phyloP scores from a whole-genome alignment of 2,329 filamentous ascomycete species.

The Davidsoniella neocaledoniae region DNA sequence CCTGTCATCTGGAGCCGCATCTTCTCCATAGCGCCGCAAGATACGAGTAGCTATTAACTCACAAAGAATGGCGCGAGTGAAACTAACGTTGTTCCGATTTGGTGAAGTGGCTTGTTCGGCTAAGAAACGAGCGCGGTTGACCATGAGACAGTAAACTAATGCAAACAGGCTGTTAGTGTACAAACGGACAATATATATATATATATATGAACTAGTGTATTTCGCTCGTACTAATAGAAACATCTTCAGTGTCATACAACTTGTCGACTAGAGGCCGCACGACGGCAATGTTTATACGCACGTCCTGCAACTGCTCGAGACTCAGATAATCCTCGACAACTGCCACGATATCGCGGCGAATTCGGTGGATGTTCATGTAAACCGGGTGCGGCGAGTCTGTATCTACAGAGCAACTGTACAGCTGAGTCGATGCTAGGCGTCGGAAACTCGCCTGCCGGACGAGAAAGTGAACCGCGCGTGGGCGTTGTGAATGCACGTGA shows the following conservation, averaged over 20 bases:
- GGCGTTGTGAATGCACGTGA: neutral
- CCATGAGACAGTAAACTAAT: slow-evolving; percentile 60
- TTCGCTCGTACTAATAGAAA: slow-evolving; percentile 37
- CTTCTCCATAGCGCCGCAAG: slow-evolving; percentile 61
- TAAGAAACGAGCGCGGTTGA: slow-evolving; percentile 66
- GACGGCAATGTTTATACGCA: slow-evolving; percentile 65
- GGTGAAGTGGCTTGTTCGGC: slow-evolving; percentile 59
- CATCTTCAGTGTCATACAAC: slow-evolving; percentile 61
- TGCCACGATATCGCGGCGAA: slow-evolving; percentile 44
- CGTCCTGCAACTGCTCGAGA: slow-evolving; percentile 49
- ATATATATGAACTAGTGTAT: neutral
- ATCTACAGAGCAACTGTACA: slow-evolving; percentile 39
- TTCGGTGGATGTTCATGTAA: slow-evolving; percentile 62
- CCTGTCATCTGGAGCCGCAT: slow-evolving; percentile 52
- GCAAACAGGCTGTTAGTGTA: slow-evolving; percentile 17
- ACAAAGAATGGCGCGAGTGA: slow-evolving; percentile 60
- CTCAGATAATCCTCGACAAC: slow-evolving; percentile 26
- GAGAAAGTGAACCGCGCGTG: slow-evolving; percentile 2
- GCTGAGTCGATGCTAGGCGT: slow-evolving; percentile 15
- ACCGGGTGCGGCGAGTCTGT: slow-evolving; percentile 49
- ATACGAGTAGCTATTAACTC: slow-evolving; percentile 68
- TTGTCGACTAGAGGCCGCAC: slow-evolving; percentile 72
- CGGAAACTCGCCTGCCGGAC: slow-evolving; percentile 3
- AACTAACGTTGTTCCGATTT: slow-evolving; percentile 67
- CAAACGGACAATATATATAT: neutral